Conservation (phyloP, 257 asterid genomes). For the Solanum paucissectum region DNA sequence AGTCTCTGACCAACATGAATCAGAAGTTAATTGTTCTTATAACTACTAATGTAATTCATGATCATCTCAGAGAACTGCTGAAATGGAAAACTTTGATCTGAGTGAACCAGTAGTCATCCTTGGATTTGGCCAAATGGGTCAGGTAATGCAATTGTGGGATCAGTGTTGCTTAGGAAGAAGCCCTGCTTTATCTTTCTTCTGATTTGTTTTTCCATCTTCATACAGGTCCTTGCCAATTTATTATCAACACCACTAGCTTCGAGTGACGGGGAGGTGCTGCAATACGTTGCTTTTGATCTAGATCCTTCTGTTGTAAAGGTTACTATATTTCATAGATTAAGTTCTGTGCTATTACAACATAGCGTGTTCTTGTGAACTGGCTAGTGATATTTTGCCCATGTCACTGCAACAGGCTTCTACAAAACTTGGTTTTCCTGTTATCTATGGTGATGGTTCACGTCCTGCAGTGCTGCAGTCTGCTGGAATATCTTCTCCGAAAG, state of each 20-base stretch:
- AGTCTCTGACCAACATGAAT: not conserved
- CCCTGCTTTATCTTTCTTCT: conserved; percentile 1
- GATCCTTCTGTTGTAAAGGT: conserved; percentile 92
- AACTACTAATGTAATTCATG: conserved; percentile 1
- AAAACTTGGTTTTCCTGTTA: conserved; percentile 85
- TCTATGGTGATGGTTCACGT: conserved; percentile 91
- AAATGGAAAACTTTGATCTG: conserved; percentile 52
- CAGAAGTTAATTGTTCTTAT: not conserved
- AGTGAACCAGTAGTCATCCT: conserved; percentile 88
- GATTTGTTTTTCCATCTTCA: conserved; percentile 1
- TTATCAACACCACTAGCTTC: conserved; percentile 76
- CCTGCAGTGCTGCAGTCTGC: conserved; percentile 98
- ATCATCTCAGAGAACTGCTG: conserved; percentile 48
- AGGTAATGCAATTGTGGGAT: conserved; percentile 34
- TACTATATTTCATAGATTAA: not conserved
- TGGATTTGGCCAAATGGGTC: conserved; percentile 97
- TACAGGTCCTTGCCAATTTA: conserved; percentile 91
- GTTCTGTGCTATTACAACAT: not conserved
- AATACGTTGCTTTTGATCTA: conserved; percentile 86
- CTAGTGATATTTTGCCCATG: conserved; percentile 1
- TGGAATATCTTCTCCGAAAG: conserved; percentile 83
- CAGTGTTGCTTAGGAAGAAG: not conserved
- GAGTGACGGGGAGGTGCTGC: conserved; percentile 53
- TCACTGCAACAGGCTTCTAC: conserved; percentile 53
- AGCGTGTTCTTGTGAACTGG: not conserved